Conservation (phyloP, 2,329 filamentous ascomycete species). For the Aspergillus transmontanensis region DNA sequence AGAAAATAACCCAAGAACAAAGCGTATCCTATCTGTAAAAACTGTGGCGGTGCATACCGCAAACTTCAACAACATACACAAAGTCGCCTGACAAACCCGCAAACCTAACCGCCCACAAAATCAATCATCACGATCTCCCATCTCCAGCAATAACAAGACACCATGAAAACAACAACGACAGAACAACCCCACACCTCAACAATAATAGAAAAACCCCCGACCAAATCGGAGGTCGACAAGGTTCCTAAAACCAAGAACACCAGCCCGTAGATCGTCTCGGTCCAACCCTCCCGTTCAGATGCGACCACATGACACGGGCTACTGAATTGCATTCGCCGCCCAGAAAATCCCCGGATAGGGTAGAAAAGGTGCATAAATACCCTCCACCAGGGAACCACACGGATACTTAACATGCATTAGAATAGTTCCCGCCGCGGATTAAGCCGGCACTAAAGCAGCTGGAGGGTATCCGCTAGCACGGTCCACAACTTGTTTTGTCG, state of each 20-base stretch:
- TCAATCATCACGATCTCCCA: no score
- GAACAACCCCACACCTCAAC: not conserved
- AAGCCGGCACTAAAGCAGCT: constrained; percentile 11
- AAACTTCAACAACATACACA: not conserved
- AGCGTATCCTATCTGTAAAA: not conserved
- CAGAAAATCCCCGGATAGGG: not conserved
- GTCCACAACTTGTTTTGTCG: constrained; percentile 1
- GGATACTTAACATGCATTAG: not conserved
- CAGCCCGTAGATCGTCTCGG: not conserved
- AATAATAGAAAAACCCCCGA: not conserved
- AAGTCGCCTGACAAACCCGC: constrained; percentile 9
- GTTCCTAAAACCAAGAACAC: not conserved
- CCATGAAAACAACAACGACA: not conserved
- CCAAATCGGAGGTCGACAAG: not conserved
- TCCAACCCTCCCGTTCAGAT: not conserved
- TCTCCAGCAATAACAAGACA: not conserved
- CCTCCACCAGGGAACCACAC: not conserved
- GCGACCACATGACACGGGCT: not conserved
- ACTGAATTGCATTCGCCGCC: not conserved
- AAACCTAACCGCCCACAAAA: not conserved
- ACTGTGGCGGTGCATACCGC: not conserved
- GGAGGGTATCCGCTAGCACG: constrained; percentile 2
- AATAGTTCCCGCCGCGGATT: constrained; percentile 4
- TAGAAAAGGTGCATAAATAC: not conserved
- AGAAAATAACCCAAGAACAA: not conserved